Evolutionary conservation across 768 basidiomycete genomes (phyloP), one percentile per base, ranked within the genome.

Genomic region (Tylopilus sp.): DNA sequence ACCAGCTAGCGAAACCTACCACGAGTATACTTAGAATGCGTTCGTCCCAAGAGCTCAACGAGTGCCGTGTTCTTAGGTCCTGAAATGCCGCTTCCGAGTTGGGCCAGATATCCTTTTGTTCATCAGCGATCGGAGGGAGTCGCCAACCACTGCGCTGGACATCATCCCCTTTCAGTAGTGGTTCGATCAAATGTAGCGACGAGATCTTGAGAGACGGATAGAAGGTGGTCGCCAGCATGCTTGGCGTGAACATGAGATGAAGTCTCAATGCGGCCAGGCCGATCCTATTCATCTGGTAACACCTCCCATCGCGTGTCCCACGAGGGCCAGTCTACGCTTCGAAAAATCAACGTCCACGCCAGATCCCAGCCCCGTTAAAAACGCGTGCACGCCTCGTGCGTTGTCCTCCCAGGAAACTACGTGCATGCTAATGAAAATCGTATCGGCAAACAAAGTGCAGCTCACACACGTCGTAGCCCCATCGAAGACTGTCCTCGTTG

Each of bases 281-380:
- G 19, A 19, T 24, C 14, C 0, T 21, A 11, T 55, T 19, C 40
- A 60, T 53, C 21, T 7, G 9, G 24, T 33, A 12, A 6, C 1
- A 6, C 48, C 45, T 3, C 55, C 55, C 25, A 54, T 41, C 2
- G 41, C 53, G 25, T 56, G 52, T 1, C 55, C 53, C 0, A 49
- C 50, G 4, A 41, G 24, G 17, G 48, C 34, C 28, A 54, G 14
- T 33, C 21, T 36, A 16, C 50, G 50, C 33, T 49, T 40, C 4
- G 56, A 52, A 11, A 57, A 54, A 24, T 60, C 53, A 9, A 60
- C 36, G 6, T 54, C 50, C 25, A 50, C 53, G 4, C 53, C 38
- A 16, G 43, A 46, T 4, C 56, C 50, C 9, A 57, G 28, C 3
- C 56, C 48, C 1, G 53, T 38, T 1, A 50, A n/a, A 36, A 57